A percentile compares a stretch with the other conserved stretches of the same genome.
Evolutionary conservation across 495 filamentous ascomycete genomes (phyloP).

Genomic region (Podospora pseudopauciseta): DNA sequence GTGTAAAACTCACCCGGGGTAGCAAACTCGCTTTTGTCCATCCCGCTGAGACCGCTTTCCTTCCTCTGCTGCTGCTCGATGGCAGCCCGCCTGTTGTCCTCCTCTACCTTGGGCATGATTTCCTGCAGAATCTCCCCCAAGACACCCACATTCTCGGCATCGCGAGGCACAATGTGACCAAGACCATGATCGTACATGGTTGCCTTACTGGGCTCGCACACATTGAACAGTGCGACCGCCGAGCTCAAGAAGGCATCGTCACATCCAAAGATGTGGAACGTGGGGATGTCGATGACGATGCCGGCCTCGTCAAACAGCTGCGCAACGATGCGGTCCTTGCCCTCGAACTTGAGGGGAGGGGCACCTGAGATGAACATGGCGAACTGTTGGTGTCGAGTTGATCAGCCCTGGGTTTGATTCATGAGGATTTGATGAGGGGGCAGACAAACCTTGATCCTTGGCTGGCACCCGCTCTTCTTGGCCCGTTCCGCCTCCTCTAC

Average conservation of each 20-base stretch:
- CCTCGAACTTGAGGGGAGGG: constrained; percentile 45
- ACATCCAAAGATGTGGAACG: constrained; percentile 55
- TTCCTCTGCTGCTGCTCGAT: not conserved
- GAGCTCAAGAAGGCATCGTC: constrained; percentile 52
- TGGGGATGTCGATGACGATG: constrained; percentile 48
- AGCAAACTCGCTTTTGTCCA: not conserved
- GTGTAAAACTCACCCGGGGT: not conserved
- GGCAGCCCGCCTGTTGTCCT: constrained; percentile 3
- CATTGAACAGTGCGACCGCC: constrained; percentile 53
- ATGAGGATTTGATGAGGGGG: not conserved
- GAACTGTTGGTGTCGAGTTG: constrained; percentile 26
- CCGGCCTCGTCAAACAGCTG: constrained; percentile 47
- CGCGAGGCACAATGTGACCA: constrained; percentile 53
- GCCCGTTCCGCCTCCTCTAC: constrained; percentile 45
- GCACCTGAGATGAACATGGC: constrained; percentile 55
- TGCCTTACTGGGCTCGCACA: constrained; percentile 49
- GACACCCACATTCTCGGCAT: constrained; percentile 43
- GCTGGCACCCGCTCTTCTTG: constrained; percentile 35
- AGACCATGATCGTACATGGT: constrained; percentile 55
- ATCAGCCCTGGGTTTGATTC: not conserved
- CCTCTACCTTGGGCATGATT: constrained; percentile 32
- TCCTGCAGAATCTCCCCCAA: constrained; percentile 34
- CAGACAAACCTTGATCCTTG: constrained; percentile 43
- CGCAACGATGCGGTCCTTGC: constrained; percentile 33
- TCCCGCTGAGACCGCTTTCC: not conserved